A percentile compares a stretch with the other conserved stretches of the same genome.
Evolutionary conservation across 352 stramenopile species (phyloP).

Genomic region (Hyaloperonospora brassicae): DNA sequence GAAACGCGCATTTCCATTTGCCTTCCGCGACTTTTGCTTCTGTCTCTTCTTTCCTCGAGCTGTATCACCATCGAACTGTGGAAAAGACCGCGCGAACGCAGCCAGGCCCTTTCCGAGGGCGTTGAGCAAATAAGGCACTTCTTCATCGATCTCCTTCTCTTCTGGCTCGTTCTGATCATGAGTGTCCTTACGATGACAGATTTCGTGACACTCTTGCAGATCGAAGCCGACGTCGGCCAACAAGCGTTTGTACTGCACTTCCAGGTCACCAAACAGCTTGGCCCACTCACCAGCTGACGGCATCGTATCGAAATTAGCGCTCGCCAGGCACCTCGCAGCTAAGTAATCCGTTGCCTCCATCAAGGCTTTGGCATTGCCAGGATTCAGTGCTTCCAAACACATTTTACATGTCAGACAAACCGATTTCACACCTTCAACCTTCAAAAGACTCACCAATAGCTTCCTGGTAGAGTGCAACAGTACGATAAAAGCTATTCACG

Average conservation of each 20-base stretch:
- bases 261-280: conserved; percentile 36
- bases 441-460: conserved; percentile 31
- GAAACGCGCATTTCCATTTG: conserved; percentile 18
- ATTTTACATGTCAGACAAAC: conserved; percentile 1
- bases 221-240: conserved; percentile 38
- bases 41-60: conserved; percentile 13
- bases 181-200: conserved; percentile 59
- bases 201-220: conserved; percentile 52
- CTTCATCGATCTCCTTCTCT: conserved; percentile 55
- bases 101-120: conserved; percentile 50
- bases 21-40: conserved; percentile 19
- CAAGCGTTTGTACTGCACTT: conserved; percentile 32
- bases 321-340: conserved; percentile 32
- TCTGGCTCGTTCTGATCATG: conserved; percentile 47
- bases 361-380: conserved; percentile 50
- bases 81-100: conserved; percentile 33
- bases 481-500: conserved; percentile 34
- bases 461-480: conserved; percentile 46
- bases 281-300: conserved; percentile 27
- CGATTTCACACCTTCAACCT: not conserved
- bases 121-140: conserved; percentile 59
- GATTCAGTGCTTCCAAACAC: conserved; percentile 32
- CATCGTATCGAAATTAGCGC: conserved; percentile 8
- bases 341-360: conserved; percentile 75
- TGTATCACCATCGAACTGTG: conserved; percentile 1